phyloP scores from a whole-genome alignment of 2,329 filamentous ascomycete species.

The Periconia sp. region DNA sequence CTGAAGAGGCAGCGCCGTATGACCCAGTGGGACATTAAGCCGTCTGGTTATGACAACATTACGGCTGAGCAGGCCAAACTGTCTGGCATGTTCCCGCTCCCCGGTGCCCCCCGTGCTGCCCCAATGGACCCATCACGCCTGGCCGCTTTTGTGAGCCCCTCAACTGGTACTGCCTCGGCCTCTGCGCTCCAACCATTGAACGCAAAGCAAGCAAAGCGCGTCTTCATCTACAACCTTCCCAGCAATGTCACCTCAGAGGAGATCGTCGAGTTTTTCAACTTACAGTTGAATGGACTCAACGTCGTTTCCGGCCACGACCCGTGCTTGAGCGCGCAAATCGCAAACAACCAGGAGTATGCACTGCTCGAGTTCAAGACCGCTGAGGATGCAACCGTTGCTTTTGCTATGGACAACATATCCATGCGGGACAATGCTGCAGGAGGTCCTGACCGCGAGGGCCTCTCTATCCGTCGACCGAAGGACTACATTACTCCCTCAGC shows the following conservation, averaged over 20 bases:
- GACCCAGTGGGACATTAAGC: constrained; percentile 99
- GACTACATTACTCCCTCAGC: constrained; percentile 90
- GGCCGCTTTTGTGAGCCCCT: constrained; percentile 94
- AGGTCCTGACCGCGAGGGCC: constrained; percentile 56
- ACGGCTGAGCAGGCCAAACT: constrained; percentile 98
- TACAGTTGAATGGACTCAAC: constrained; percentile 96
- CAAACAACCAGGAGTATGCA: constrained; percentile 79
- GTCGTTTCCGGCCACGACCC: constrained; percentile 84
- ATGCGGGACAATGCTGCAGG: constrained; percentile 74
- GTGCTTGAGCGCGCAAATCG: constrained; percentile 82
- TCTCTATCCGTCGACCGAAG: constrained; percentile 86
- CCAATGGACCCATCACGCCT: constrained; percentile 93
- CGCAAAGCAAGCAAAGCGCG: constrained; percentile 90
- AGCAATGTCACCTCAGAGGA: constrained; percentile 74
- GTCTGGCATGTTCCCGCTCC: constrained; percentile 97
- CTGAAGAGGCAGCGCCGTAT: constrained; percentile 86
- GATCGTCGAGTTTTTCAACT: constrained; percentile 87
- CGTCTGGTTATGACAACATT: constrained; percentile 96
- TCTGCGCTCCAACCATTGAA: constrained; percentile 90
- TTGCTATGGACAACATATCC: constrained; percentile 86
- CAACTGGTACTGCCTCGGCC: constrained; percentile 71
- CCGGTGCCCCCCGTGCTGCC: constrained; percentile 91
- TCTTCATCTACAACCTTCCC: constrained; percentile 86
- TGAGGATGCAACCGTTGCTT: constrained; percentile 85
- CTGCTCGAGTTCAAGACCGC: constrained; percentile 89